Evolutionary conservation across 352 stramenopile genomes (phyloP).

Genomic region (Elongisporangium senticosum): DNA sequence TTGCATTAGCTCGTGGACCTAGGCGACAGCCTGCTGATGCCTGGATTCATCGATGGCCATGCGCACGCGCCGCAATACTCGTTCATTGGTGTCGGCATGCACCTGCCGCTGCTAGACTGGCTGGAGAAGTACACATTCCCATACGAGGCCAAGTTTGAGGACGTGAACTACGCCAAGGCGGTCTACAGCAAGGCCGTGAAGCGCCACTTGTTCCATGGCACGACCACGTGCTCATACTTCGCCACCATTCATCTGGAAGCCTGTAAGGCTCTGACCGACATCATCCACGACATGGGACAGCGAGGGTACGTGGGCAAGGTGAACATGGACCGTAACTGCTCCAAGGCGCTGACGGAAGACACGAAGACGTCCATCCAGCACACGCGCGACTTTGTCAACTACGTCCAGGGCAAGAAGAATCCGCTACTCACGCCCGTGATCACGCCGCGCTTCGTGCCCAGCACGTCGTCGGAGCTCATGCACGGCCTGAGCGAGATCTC

Average conservation of each 20-base stretch:
- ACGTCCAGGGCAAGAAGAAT: conserved; percentile 71
- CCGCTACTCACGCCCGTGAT: conserved; percentile 85
- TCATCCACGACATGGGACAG: conserved; percentile 81
- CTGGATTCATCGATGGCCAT: conserved; percentile 93
- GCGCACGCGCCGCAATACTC: conserved; percentile 93
- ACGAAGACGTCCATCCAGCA: conserved; percentile 80
- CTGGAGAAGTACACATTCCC: conserved; percentile 94
- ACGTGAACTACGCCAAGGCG: conserved; percentile 48
- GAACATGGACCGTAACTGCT: conserved; percentile 93
- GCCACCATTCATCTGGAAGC: conserved; percentile 88
- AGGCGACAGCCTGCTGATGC: conserved; percentile 79
- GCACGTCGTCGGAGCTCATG: conserved; percentile 83
- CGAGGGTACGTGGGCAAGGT: conserved; percentile 93
- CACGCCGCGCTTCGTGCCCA: conserved; percentile 92
- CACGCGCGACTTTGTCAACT: conserved; percentile 85
- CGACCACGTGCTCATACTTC: conserved; percentile 94
- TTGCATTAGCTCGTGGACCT: conserved; percentile 52
- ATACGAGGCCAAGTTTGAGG: conserved; percentile 79
- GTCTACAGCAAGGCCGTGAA: conserved; percentile 89
- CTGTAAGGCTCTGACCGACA: conserved; percentile 88
- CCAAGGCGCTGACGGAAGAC: conserved; percentile 77
- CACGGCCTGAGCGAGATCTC: conserved; percentile 73
- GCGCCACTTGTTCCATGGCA: conserved; percentile 84
- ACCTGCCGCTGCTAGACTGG: conserved; percentile 91
- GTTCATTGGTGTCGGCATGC: conserved; percentile 92